Evolutionary conservation across 1,284 basidiomycete genomes (phyloP), one percentile per base, ranked within the genome.

Genomic region (Sporisorium exsertum): DNA sequence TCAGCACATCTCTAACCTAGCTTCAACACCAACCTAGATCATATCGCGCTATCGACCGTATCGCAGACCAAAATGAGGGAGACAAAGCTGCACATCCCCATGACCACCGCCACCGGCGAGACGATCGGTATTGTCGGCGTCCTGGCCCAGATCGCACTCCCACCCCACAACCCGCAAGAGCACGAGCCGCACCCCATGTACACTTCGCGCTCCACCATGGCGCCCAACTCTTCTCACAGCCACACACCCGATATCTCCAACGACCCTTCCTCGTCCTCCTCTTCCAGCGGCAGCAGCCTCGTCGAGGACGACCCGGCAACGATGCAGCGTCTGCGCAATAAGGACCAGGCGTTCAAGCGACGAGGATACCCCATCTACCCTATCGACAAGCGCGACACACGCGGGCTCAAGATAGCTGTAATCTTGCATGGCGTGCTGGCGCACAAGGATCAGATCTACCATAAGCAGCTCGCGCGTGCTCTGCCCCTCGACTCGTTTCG

Each of bases 401-500:
- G 65, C 5, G 73, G 73, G 1, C 64, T 67, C 58, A 76, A 76
- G 55, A 49, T 79, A 13, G 76, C 79, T 15, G 47, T 82, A 42
- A 79, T 82, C 55, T 49, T 81, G 10, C 81, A 82, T 33, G 81
- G 81, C n/a, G 75, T 80, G 0, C 52, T 80, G 18, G 72, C 79
- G 22, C 81, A 82, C 58, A 82, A 82, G 62, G 91, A 94, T 83
- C 94, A 94, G 86, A 86, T 93, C 55, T 93, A 91, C 86, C 91
- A 92, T 85, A 91, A 90, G 78, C 89, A 88, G n/a, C 89, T 94
- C 13, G 92, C 91, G 0, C 82, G 86, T 26, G 87, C 87, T n/a
- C 85, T 94, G 8, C 91, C 92, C 0, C 83, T 92, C 29, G 92
- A 94, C 83, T 92, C 92, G 1, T 93, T 93, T 82, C 89, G 92